A percentile compares a stretch with the other conserved stretches of the same genome.
Evolutionary conservation across 202 grass and related monocot species (phyloP).

Genomic region (Panicum hallii): DNA sequence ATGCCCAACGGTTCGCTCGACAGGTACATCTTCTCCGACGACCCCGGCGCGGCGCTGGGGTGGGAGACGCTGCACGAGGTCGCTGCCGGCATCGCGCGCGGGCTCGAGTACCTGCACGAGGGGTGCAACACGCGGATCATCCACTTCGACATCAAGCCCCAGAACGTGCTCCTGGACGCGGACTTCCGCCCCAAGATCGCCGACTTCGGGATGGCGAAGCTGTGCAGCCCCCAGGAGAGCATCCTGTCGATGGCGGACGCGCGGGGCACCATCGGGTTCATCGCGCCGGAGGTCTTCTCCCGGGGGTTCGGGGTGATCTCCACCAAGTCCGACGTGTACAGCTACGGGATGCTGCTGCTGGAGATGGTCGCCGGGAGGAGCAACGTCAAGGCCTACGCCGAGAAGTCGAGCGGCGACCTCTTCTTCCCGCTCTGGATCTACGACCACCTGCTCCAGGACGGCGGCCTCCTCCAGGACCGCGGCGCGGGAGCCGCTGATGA

Average conservation of each 20-base stretch:
- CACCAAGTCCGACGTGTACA: conserved; percentile 47
- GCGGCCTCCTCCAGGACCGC: conserved; percentile 15
- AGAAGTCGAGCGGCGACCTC: conserved; percentile 40
- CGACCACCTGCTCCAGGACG: conserved; percentile 43
- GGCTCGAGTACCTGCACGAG: conserved; percentile 70
- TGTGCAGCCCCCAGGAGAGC: conserved; percentile 61
- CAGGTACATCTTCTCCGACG: conserved; percentile 51
- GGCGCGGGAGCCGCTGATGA: not conserved
- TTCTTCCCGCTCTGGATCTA: conserved; percentile 80
- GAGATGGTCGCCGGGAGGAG: conserved; percentile 61
- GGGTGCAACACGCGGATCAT: conserved; percentile 75
- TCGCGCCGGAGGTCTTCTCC: conserved; percentile 82
- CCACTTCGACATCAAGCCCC: conserved; percentile 90
- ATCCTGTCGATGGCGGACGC: conserved; percentile 61
- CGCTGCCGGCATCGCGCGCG: conserved; percentile 61
- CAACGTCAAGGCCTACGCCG: conserved; percentile 43
- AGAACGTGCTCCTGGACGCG: conserved; percentile 67
- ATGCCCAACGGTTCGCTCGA: conserved; percentile 78
- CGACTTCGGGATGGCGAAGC: conserved; percentile 79
- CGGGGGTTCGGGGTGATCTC: conserved; percentile 66
- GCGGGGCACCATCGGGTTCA: conserved; percentile 74
- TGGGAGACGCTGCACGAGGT: conserved; percentile 66
- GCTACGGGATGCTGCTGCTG: conserved; percentile 44
- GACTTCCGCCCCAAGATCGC: conserved; percentile 55
- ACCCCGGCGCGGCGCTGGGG: not conserved